These are phyloP conservation scores for Leccinum disarticulatum DNA, from an alignment of 768 basidiomycete species.

Conservation along the genomic window DNA sequence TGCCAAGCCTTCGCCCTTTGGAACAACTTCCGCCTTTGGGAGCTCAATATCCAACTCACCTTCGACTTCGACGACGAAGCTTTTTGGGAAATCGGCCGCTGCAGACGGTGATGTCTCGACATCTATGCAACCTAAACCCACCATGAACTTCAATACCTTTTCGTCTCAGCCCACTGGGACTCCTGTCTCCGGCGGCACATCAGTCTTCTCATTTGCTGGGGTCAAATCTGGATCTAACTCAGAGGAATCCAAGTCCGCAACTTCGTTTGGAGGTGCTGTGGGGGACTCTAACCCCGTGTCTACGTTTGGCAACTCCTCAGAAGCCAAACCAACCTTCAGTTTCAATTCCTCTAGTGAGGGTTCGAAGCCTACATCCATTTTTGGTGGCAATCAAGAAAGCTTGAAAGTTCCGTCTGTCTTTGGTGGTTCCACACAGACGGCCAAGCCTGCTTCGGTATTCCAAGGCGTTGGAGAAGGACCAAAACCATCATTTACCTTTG, in stretches of 20 bases:
- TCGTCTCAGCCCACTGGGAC: conserved; percentile 19
- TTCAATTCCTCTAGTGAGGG: conserved; percentile 13
- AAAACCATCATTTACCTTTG: conserved; percentile 5
- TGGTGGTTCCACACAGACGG: conserved; percentile 6
- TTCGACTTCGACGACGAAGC: conserved; percentile 11
- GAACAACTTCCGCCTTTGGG: conserved; percentile 21
- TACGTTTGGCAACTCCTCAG: conserved; percentile 6
- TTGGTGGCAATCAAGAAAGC: conserved; percentile 7
- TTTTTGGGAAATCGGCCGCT: conserved; percentile 13
- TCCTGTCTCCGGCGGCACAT: conserved; percentile 12
- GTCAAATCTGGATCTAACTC: conserved; percentile 15
- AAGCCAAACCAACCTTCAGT: conserved; percentile 16
- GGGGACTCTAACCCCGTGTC: conserved; percentile 3
- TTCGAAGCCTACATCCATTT: conserved; percentile 15
- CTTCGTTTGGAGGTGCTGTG: conserved; percentile 17
- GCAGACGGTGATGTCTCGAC: conserved; percentile 23
- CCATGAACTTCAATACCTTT: conserved; percentile 17
- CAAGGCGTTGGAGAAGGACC: conserved; percentile 2
- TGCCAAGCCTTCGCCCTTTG: conserved; percentile 26
- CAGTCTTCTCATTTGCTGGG: conserved; percentile 24
- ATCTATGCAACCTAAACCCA: conserved; percentile 19
- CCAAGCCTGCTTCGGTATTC: conserved; percentile 5
- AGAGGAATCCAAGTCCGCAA: conserved; percentile 16
- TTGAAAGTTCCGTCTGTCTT: conserved; percentile 5
- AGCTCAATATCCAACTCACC: conserved; percentile 17